Base-by-base conservation (phyloP, 176 grass and related monocot genomes). In the Lolium multiflorum region DNA sequence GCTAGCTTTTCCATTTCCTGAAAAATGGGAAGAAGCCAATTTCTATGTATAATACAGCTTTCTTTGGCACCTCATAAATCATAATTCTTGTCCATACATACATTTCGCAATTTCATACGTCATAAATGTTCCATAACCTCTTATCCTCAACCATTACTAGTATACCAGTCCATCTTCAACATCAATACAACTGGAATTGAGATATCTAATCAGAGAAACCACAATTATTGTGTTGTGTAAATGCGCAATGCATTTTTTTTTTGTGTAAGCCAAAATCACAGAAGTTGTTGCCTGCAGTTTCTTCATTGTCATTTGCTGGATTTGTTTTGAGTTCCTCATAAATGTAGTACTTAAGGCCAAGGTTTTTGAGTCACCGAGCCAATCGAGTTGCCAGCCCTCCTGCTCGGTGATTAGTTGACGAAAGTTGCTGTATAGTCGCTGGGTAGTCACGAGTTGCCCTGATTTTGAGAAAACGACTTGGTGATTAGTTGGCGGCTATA, bases 301-400 rank as follows among this genome's bases (percentile, higher is more conserved):
- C 11, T 79, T 83, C 39, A 39, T 72, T 2, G 0, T 59, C 17
- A 57, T 76, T 26, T 68, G 8, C 50, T 90, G 71, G 24, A 48
- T 87, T 58, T 72, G 37, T 87, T 87, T 51, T 11, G 3, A 80
- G 9, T 80, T 84, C 67, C 18, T 48, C 74, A 84, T 88, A 78
- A 60, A 81, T 87, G 41, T 84, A 41, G 56, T 70, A 56, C 11
- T 84, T 74, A 35, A 35, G 31, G 31, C 31, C 31, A 35, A 35
- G 31, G 31, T 35, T 35, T 35, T 35, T 35, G 2, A 31, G 28
- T 31, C 28, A 2, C 28, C 1, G 28, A 31, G 28, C 28, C 28
- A 31, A 31, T 31, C 28, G 31, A 35, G 31, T 35, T 35, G 31
- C 31, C 31, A 35, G 31, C 31, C 31, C 31, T 35, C 31, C 31